Evolutionary conservation across 2,329 filamentous ascomycete genomes (phyloP).

Genomic region (Colletotrichum sidae): DNA sequence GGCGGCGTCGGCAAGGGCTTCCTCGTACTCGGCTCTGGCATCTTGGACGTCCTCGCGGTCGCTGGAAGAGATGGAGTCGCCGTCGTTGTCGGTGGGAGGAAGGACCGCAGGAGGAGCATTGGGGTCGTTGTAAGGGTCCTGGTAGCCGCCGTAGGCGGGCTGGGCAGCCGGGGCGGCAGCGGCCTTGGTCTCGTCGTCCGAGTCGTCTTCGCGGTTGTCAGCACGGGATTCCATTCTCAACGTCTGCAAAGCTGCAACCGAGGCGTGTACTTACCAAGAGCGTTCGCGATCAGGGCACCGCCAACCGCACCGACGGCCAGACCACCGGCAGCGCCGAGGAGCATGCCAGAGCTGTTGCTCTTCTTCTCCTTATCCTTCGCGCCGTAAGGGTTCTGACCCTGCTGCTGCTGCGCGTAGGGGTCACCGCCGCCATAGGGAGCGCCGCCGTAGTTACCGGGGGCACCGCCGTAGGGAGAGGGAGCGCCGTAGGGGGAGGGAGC

Average conservation of each 20-base stretch:
- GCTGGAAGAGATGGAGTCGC: constrained; percentile 54
- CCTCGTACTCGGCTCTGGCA: constrained; percentile 57
- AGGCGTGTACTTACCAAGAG: constrained; percentile 58
- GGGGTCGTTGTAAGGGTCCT: constrained; percentile 37
- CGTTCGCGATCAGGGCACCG: constrained; percentile 68
- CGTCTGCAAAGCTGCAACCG: background rate
- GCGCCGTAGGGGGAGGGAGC: constrained; percentile 27
- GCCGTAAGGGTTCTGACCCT: constrained; percentile 31
- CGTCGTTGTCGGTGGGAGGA: constrained; percentile 53
- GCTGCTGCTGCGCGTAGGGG: constrained; percentile 38
- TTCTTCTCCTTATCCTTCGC: constrained; percentile 51
- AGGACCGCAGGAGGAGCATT: constrained; percentile 49
- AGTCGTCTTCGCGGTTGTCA: constrained; percentile 30
- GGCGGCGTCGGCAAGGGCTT: constrained; percentile 51
- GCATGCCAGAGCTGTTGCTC: constrained; percentile 63
- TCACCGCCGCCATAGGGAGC: constrained; percentile 29
- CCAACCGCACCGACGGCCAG: constrained; percentile 67
- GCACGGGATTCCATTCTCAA: background rate
- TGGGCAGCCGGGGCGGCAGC: constrained; percentile 26
- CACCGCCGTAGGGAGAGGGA: constrained; percentile 28
- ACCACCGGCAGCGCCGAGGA: constrained; percentile 70
- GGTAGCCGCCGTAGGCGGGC: constrained; percentile 37
- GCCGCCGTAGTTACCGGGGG: constrained; percentile 25
- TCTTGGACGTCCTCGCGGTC: constrained; percentile 56
- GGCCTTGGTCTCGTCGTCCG: constrained; percentile 36